Evolutionary conservation across 345 rosid genomes (phyloP).

Genomic region (Eucalyptus erythrocorys): DNA sequence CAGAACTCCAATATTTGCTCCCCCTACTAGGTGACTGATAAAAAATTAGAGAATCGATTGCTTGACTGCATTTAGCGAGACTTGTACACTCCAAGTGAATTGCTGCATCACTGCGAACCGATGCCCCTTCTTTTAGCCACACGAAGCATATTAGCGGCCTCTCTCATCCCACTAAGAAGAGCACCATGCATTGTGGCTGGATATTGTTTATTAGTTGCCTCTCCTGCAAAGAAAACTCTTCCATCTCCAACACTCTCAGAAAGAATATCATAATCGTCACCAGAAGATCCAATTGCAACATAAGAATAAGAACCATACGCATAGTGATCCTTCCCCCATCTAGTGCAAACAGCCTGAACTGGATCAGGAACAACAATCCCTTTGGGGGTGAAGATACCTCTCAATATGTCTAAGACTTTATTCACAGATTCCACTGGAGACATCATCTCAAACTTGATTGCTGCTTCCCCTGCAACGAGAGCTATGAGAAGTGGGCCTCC

Average conservation of each 20-base stretch:
- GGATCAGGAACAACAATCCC: constrained; percentile 97
- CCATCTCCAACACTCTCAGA: constrained; percentile 92
- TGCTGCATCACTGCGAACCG: not conserved
- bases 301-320: constrained; percentile 82
- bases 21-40: not conserved
- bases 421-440: constrained; percentile 85
- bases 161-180: constrained; percentile 95
- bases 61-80: not conserved
- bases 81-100: not conserved
- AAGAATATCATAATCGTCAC: constrained; percentile 91
- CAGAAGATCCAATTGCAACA: constrained; percentile 87
- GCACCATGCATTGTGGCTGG: constrained; percentile 99
- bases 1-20: not conserved
- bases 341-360: constrained; percentile 78
- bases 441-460: constrained; percentile 65
- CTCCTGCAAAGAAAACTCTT: constrained; percentile 95
- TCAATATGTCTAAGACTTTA: constrained; percentile 55
- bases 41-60: not conserved
- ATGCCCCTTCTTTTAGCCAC: constrained; percentile 48
- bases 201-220: constrained; percentile 91
- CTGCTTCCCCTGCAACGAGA: constrained; percentile 92
- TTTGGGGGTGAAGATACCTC: constrained; percentile 78
- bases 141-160: constrained; percentile 80
- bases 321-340: constrained; percentile 91
- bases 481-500: constrained; percentile 92